phyloP scores from a whole-genome alignment of 129 eudicot genomes.

The Ambrosia trifida region DNA sequence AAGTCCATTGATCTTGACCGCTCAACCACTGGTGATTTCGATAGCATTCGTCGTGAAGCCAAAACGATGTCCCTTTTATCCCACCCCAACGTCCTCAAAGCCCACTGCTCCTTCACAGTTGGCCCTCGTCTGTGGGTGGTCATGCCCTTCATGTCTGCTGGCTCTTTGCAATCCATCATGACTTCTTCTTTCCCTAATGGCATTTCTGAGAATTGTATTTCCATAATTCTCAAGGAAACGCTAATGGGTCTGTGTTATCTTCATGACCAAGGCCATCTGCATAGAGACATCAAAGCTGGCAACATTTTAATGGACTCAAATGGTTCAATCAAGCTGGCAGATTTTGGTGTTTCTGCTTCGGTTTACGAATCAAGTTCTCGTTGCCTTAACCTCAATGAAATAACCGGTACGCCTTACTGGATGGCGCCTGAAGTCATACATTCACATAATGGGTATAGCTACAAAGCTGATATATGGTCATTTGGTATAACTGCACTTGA shows the following conservation, averaged over 20 bases:
- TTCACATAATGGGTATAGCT: conserved; percentile 65
- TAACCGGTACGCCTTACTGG: conserved; percentile 82
- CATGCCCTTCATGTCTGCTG: conserved; percentile 87
- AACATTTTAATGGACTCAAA: conserved; percentile 60
- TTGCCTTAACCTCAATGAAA: conserved; percentile 40
- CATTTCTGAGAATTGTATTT: conserved; percentile 57
- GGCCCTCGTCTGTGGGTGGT: conserved; percentile 73
- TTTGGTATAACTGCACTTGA: conserved; percentile 82
- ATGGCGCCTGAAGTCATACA: conserved; percentile 88
- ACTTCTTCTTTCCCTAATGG: conserved; percentile 57
- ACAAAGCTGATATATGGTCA: conserved; percentile 84
- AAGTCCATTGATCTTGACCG: conserved; percentile 70
- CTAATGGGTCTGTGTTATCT: conserved; percentile 56
- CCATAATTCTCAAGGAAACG: conserved; percentile 54
- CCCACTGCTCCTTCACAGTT: conserved; percentile 66
- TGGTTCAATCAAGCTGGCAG: conserved; percentile 61
- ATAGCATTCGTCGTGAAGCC: conserved; percentile 63
- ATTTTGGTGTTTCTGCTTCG: conserved; percentile 78
- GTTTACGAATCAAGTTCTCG: conserved; percentile 46
- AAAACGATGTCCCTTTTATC: conserved; percentile 64
- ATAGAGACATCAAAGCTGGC: conserved; percentile 76
- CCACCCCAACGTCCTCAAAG: conserved; percentile 70
- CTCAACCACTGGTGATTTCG: conserved; percentile 47
- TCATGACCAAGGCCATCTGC: conserved; percentile 79
- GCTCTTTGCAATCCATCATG: conserved; percentile 71